phyloP scores from a whole-genome alignment of 2,329 filamentous ascomycete species.

The Onygenales sp. region DNA sequence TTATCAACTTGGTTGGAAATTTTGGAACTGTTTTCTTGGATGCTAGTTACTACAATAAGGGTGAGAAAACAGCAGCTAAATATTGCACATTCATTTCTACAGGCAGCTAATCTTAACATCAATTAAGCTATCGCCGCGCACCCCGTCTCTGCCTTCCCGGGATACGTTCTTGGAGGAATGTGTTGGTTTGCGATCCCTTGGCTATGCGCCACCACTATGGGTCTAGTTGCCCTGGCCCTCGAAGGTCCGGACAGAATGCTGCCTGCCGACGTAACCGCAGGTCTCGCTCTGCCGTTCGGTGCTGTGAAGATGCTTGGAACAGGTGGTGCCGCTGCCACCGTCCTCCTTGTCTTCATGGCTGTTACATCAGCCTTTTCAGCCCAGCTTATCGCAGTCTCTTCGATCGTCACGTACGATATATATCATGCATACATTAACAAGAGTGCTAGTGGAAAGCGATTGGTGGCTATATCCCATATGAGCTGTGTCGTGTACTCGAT shows the following conservation, averaged over 20 bases:
- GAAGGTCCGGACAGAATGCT: constrained; percentile 68
- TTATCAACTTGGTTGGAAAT: constrained; percentile 81
- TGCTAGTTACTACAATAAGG: constrained; percentile 82
- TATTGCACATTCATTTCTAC: background rate
- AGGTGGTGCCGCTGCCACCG: constrained; percentile 67
- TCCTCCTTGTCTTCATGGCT: constrained; percentile 81
- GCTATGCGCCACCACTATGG: constrained; percentile 82
- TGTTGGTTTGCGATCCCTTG: constrained; percentile 91
- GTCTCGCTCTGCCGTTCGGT: constrained; percentile 75
- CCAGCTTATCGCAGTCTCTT: constrained; percentile 78
- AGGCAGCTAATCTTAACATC: constrained; percentile 4
- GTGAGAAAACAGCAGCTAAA: background rate
- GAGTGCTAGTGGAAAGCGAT: constrained; percentile 58
- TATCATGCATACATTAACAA: constrained; percentile 85
- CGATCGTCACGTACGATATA: constrained; percentile 80
- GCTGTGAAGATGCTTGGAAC: constrained; percentile 74
- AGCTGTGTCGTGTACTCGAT: constrained; percentile 66
- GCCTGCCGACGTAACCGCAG: constrained; percentile 66
- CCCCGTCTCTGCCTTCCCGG: constrained; percentile 75
- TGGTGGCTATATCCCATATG: constrained; percentile 72
- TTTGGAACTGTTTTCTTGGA: constrained; percentile 68
- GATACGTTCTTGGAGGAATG: constrained; percentile 78
- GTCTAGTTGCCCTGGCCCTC: constrained; percentile 68
- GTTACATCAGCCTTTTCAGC: constrained; percentile 77
- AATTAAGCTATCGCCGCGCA: constrained; percentile 67